Base-by-base conservation (phyloP, 78 protist genomes). In the Dictyostelium brefeldianum region DNA sequence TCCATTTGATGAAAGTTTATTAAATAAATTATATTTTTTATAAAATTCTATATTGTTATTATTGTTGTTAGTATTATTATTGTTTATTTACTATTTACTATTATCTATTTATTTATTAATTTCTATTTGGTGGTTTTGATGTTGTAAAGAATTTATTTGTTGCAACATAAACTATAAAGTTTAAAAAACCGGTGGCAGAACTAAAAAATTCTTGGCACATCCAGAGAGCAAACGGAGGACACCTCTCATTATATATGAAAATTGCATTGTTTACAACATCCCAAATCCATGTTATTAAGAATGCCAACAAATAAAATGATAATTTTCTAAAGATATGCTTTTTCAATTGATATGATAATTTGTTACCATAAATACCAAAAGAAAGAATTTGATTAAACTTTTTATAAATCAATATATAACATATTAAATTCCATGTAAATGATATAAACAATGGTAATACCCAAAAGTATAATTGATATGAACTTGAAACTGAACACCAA, bases 391-490 rank as follows among this genome's bases (percentile, higher is more conserved):
- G 20, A 17, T 56, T 83, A 25, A 71, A 83, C 22, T 71, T 83
- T 4, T 47, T 20, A 20, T 83, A 83, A 36, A 83, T 83, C 5
- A 83, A 14, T 22, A 74, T 20, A 71, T 83, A 83, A 15, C 90
- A 83, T 18, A 83, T 5, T 12, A 83, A n/a, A 48, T 83, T 83
- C 90, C 90, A 83, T 7, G 22, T 18, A 18, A 83, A 51, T 71
- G 90, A 83, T 17, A 69, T 0, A 14, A 71, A 17, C 29, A 83
- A 41, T 71, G 90, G 90, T 9, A 83, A 48, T 0, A 83, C 81
- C 90, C 90, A 83, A 43, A 83, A 83, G 22, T 71, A 83, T 18
- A 83, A 25, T 71, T 83, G 90, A 71, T 71, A 83, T 9, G 64
- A 50, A 11, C 43, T 15, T 25, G 75, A 67, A 67, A 56, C 18